Evolutionary conservation across 148 eudicot species (phyloP).

Genomic region (Polygonum aviculare): DNA sequence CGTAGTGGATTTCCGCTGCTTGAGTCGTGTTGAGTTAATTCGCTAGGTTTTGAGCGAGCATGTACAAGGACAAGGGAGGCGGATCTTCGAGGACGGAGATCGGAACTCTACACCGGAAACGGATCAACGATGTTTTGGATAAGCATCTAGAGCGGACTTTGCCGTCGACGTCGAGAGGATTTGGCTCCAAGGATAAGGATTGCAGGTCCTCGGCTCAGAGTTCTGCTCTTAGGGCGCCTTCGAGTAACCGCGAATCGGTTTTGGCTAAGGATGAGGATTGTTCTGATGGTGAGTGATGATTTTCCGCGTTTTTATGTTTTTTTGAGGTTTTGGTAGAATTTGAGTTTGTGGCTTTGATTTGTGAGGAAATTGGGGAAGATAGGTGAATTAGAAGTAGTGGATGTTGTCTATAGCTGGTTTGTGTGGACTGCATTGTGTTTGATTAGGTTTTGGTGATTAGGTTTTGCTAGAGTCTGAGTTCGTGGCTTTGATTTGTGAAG

Average conservation of each 20-base stretch:
- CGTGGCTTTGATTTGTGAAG: no score
- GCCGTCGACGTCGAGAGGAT: slow-evolving; percentile 13
- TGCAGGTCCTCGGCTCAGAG: slow-evolving; percentile 7
- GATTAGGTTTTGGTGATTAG: no score
- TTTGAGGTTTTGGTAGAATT: no score
- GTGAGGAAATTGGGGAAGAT: no score
- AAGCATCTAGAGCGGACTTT: slow-evolving; percentile 10
- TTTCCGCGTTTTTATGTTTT: background rate
- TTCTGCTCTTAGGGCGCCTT: background rate
- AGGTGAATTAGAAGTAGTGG: no score
- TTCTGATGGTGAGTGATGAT: slow-evolving; percentile 17
- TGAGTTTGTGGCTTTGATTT: no score
- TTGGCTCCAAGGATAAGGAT: slow-evolving; percentile 11
- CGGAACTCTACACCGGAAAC: slow-evolving; percentile 7
- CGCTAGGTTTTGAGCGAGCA: background rate
- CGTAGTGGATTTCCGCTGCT: background rate
- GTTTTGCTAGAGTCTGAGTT: no score
- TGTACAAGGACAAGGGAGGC: slow-evolving; percentile 10
- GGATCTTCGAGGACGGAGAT: slow-evolving; percentile 10
- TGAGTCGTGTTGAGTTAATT: background rate
- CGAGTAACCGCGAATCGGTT: background rate
- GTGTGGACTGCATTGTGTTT: no score
- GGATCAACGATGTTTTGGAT: slow-evolving; percentile 10
- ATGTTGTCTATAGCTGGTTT: no score
- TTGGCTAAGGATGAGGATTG: background rate